Evolutionary conservation across 257 asterid genomes (phyloP).

Genomic region (Forsythia suspensa): DNA sequence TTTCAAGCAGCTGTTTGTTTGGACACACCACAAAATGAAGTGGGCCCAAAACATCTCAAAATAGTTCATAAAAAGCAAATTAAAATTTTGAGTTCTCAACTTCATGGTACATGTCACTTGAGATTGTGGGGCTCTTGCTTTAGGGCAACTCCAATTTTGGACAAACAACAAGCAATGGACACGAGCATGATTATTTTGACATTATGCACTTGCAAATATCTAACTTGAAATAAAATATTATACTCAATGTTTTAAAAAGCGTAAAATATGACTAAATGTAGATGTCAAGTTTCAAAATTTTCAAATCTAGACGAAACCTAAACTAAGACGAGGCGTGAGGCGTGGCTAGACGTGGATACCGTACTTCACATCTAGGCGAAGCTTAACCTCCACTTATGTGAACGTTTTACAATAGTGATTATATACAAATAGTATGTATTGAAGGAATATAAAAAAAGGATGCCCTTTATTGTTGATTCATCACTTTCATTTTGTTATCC

Average conservation of each 20-base stretch:
- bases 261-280: no score
- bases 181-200: not conserved
- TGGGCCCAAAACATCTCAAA: conserved; percentile 8
- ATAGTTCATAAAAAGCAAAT: not conserved
- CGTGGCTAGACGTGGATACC: no score
- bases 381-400: no score
- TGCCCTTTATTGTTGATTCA: not conserved
- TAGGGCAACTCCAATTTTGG: not conserved
- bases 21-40: conserved; percentile 10
- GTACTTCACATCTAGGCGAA: no score
- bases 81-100: not conserved
- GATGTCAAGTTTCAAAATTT: no score
- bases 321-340: no score
- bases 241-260: not conserved
- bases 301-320: no score
- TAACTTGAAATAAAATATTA: not conserved
- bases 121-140: conserved; percentile 10
- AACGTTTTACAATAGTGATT: no score
- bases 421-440: not conserved
- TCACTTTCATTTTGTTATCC: not conserved
- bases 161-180: not conserved
- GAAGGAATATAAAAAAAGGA: not conserved
- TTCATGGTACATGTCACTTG: not conserved
- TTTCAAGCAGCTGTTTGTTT: conserved; percentile 19
- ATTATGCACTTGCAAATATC: not conserved